Evolutionary conservation across 345 rosid genomes (phyloP), one percentile per base, ranked within the genome.

Genomic region (Camelina sativa): DNA sequence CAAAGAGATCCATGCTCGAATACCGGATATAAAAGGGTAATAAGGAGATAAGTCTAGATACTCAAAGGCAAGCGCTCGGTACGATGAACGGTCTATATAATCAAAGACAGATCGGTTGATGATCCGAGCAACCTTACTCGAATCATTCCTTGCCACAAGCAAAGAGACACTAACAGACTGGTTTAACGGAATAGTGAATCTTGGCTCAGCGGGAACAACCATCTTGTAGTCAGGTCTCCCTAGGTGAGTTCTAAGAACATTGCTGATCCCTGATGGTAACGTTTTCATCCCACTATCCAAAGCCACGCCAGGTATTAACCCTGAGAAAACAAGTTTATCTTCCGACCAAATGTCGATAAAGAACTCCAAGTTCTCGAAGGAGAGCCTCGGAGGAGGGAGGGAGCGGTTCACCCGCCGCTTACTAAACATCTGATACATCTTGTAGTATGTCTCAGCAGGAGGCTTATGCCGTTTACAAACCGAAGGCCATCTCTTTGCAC

Each of bases 401-500:
- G 74, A 32, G 59, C 84, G 87, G 30, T 68, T 85, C 9, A 59
- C 62, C 60, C 80, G 85, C 37, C 83, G 89, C 54, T 83, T 91
- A 62, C 84, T 79, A 79, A 89, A 92, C 51, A 72, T 86, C 53
- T 85, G 89, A 65, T 84, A 92, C 17, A 95, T 81, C 80, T 83
- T 88, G 84, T 82, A 83, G 79, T 92, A 92, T 19, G 93, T 86
- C 12, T 62, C 74, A 4, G 90, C 80, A 11, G 87, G 94, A 19
- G 96, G 93, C 66, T 23, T 82, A 4, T 84, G 82, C 13, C 85
- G 86, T 82, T 88, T 92, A 86, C 96, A 89, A 79, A 88, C 71
- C 0, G 97, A 92, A 72, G 98, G 99, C 99, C 99, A 95, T 82
- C 83, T 85, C 84, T 83, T 89, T 16, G 89, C 87, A 73, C 99